A percentile compares a stretch with the other conserved stretches of the same genome.
Evolutionary conservation across 2,329 filamentous ascomycete species (phyloP).

Genomic region (Penicillium olsonii): DNA sequence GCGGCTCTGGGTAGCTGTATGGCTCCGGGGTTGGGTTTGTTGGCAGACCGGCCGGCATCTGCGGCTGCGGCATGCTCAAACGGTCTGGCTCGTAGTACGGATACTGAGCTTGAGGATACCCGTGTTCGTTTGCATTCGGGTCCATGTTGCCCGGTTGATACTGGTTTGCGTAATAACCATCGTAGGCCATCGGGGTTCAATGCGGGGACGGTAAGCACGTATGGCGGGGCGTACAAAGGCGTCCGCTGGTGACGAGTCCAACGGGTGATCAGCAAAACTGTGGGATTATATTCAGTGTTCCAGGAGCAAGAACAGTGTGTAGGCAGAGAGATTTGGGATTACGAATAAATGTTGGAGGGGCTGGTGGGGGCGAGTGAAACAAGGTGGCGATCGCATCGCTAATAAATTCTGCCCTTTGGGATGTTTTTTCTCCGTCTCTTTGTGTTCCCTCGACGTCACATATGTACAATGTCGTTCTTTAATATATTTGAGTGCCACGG

Average conservation of each 20-base stretch:
- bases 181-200: conserved; percentile 41
- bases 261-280: no score
- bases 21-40: conserved; percentile 21
- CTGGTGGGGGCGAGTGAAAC: conserved; percentile 18
- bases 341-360: conserved; percentile 13
- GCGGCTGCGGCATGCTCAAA: conserved; percentile 40
- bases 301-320: not conserved
- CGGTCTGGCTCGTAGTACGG: conserved; percentile 33
- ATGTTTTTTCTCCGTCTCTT: conserved; percentile 1
- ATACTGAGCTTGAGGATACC: conserved; percentile 33
- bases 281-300: not conserved
- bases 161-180: conserved; percentile 40
- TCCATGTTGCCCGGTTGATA: conserved; percentile 31
- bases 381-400: conserved; percentile 21
- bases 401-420: not conserved
- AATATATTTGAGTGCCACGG: conserved; percentile 5
- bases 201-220: not conserved
- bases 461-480: conserved; percentile 1
- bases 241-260: not conserved
- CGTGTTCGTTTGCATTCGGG: conserved; percentile 24
- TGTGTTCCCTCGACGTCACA: conserved; percentile 10
- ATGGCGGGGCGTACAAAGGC: not conserved
- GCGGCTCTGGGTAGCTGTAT: conserved; percentile 3
- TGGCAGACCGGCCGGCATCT: conserved; percentile 27
- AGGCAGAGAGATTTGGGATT: not conserved